Conservation (phyloP, 2,329 filamentous ascomycete genomes). For the Aspergillus pseudoglaucus region DNA sequence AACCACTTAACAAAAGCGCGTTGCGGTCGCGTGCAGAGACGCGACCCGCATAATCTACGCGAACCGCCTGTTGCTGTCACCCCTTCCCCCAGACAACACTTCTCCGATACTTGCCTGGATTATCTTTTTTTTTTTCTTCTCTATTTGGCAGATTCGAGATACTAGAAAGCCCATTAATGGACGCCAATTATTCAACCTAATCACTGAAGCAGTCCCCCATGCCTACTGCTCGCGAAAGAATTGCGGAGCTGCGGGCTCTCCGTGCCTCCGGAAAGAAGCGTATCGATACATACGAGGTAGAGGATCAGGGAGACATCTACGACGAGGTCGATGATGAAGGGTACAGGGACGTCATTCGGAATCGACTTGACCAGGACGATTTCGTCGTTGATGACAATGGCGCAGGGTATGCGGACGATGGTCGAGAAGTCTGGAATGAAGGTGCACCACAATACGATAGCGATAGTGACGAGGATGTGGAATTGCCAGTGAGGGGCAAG, state of each 20-base stretch:
- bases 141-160: background rate
- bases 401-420: conserved; percentile 93
- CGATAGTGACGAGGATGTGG: conserved; percentile 76
- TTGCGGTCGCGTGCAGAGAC: conserved; percentile 16
- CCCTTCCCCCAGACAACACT: conserved; percentile 9
- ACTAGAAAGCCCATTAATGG: background rate
- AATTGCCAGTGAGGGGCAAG: conserved; percentile 56
- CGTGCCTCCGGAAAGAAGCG: conserved; percentile 86
- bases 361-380: conserved; percentile 85
- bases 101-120: background rate
- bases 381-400: conserved; percentile 99
- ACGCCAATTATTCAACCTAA: conserved; percentile 2
- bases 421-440: conserved; percentile 85
- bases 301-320: conserved; percentile 78
- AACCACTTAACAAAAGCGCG: conserved; percentile 19
- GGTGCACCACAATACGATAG: conserved; percentile 53
- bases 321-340: conserved; percentile 95
- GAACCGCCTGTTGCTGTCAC: conserved; percentile 4
- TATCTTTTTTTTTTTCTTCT: background rate
- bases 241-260: conserved; percentile 74
- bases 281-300: conserved; percentile 77
- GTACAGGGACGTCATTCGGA: conserved; percentile 92
- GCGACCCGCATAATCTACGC: conserved; percentile 14
- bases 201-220: conserved; percentile 14
- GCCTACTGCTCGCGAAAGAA: conserved; percentile 27